Percentiles rank a stretch among this genome's conserved stretches.
These are phyloP conservation scores for Aechmea fasciata DNA, from an alignment of 176 grass and related monocot species.

Conservation along the genomic window DNA sequence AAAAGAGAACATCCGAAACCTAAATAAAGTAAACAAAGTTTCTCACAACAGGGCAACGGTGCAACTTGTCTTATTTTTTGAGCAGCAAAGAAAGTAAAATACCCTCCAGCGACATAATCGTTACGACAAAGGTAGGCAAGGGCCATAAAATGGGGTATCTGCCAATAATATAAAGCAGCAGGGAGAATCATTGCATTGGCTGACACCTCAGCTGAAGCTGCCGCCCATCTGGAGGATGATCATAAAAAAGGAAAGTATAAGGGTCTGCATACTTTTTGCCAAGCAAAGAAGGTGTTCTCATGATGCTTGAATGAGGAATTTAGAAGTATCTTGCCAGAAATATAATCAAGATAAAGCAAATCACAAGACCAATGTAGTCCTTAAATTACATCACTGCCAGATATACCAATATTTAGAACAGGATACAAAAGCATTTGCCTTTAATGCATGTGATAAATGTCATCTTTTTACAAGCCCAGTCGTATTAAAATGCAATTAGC, in stretches of 20 bases:
- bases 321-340: too few relatives aligned
- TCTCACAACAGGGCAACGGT: not conserved
- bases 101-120: slow-evolving; percentile 97
- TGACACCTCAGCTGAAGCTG: slow-evolving; percentile 72
- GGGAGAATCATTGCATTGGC: slow-evolving; percentile 82
- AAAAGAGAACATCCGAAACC: slow-evolving; percentile 27
- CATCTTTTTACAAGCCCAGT: too few relatives aligned
- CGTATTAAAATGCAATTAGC: too few relatives aligned
- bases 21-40: slow-evolving; percentile 22
- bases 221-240: slow-evolving; percentile 49
- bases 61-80: slow-evolving; percentile 7
- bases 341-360: too few relatives aligned
- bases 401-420: too few relatives aligned
- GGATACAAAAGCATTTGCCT: too few relatives aligned
- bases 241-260: not conserved
- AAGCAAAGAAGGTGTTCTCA: slow-evolving; percentile 5
- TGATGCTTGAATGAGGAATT: too few relatives aligned
- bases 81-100: slow-evolving; percentile 18
- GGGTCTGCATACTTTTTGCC: not conserved
- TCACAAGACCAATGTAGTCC: too few relatives aligned
- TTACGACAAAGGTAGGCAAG: slow-evolving; percentile 83
- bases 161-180: slow-evolving; percentile 88
- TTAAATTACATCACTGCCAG: too few relatives aligned
- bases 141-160: slow-evolving; percentile 97
- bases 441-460: too few relatives aligned